Evolutionary conservation across 805 yeast genomes (phyloP).

Genomic region (Candida succiphila): DNA sequence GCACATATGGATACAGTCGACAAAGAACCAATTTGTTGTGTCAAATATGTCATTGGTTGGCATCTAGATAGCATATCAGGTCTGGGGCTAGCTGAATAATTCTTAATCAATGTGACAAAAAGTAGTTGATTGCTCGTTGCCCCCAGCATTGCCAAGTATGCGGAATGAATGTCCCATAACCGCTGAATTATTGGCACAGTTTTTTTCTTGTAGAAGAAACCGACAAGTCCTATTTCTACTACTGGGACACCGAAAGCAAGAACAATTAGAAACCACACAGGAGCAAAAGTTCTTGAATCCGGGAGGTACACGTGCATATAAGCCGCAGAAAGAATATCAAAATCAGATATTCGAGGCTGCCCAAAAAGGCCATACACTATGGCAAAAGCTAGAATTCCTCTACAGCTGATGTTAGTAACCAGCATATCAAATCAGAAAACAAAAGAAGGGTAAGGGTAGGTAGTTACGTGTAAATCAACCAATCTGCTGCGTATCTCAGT

Average conservation of each 20-base stretch:
- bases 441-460: too few species aligned
- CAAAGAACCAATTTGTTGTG: constrained; percentile 24
- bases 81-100: constrained; percentile 36
- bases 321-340: constrained; percentile 23
- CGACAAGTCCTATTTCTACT: constrained; percentile 14
- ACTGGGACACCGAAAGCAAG: constrained; percentile 24
- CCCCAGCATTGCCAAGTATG: constrained; percentile 25
- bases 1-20: constrained; percentile 39
- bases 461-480: constrained; percentile 15
- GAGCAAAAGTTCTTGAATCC: constrained; percentile 23
- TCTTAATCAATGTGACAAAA: constrained; percentile 34
- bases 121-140: constrained; percentile 27
- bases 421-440: background rate
- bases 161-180: constrained; percentile 32
- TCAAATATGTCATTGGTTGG: constrained; percentile 24
- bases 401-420: background rate
- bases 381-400: constrained; percentile 8
- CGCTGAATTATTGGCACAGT: constrained; percentile 13
- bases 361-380: constrained; percentile 22
- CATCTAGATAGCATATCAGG: constrained; percentile 47
- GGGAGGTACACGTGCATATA: constrained; percentile 25
- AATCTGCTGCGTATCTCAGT: constrained; percentile 21
- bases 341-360: constrained; percentile 31
- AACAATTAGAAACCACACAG: constrained; percentile 21
- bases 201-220: constrained; percentile 9